These are phyloP conservation scores for Selaginella tamariscina DNA, from an alignment of 75 land plant genomes.

Conservation along the genomic window DNA sequence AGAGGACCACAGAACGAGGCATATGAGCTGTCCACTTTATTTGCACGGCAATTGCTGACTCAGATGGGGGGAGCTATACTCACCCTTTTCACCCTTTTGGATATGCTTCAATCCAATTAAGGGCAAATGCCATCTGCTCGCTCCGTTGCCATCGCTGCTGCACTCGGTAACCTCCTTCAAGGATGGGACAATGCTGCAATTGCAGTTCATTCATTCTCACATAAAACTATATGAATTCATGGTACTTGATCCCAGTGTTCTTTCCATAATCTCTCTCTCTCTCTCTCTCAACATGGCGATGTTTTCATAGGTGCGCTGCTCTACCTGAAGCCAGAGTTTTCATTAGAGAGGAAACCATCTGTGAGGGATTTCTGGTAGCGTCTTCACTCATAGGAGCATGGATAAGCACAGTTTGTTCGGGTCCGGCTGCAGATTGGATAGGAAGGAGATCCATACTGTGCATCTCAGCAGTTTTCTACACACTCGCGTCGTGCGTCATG, in stretches of 20 bases:
- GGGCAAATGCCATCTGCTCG: no score
- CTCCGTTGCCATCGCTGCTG: constrained; percentile 61
- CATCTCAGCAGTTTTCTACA: constrained; percentile 49
- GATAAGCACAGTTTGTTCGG: constrained; percentile 51
- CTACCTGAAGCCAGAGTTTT: constrained; percentile 56
- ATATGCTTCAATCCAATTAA: no score
- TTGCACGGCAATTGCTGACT: no score
- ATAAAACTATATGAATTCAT: constrained; percentile 5
- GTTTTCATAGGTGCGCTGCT: constrained; percentile 44
- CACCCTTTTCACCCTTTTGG: no score
- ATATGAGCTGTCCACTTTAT: no score
- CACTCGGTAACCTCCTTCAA: constrained; percentile 62
- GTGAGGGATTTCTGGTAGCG: constrained; percentile 69
- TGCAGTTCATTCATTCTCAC: constrained; percentile 33
- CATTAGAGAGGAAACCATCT: constrained; percentile 36
- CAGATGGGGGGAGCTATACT: no score
- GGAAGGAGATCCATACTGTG: constrained; percentile 57
- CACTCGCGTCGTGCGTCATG: constrained; percentile 49
- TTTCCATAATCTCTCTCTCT: background rate
- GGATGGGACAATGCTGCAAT: constrained; percentile 85
- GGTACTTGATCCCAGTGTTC: background rate
- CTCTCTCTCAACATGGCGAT: background rate
- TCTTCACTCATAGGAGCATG: constrained; percentile 65
- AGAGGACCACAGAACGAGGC: no score
- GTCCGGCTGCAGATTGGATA: constrained; percentile 44